Conservation (phyloP, 345 rosid species). For the Linum tenue region DNA sequence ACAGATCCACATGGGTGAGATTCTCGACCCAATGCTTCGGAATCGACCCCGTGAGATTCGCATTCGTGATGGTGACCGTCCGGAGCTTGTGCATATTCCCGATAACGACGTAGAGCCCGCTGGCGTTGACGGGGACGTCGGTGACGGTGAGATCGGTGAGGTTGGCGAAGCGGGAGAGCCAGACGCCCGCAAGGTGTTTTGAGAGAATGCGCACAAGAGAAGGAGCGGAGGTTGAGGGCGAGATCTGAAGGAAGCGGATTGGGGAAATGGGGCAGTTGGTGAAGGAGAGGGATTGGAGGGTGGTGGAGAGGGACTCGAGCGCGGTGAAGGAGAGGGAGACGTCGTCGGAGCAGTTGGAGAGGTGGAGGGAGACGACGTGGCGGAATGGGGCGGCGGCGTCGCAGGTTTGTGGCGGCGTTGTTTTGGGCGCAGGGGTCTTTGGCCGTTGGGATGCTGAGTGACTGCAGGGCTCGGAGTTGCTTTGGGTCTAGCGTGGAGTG, state of each 20-base stretch:
- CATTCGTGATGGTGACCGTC: slow-evolving; percentile 54
- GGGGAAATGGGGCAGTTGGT: slow-evolving; percentile 52
- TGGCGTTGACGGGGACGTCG: slow-evolving; percentile 43
- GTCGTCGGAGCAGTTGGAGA: slow-evolving; percentile 67
- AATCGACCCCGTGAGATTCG: slow-evolving; percentile 55
- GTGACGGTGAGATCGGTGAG: slow-evolving; percentile 69
- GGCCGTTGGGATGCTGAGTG: slow-evolving; percentile 57
- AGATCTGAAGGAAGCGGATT: slow-evolving; percentile 51
- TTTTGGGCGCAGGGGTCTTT: slow-evolving; percentile 51
- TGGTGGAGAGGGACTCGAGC: slow-evolving; percentile 55
- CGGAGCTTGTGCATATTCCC: slow-evolving; percentile 54
- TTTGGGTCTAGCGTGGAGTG: slow-evolving; percentile 68
- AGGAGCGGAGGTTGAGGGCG: slow-evolving; percentile 46
- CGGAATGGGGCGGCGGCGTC: slow-evolving; percentile 62
- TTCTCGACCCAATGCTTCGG: slow-evolving; percentile 42
- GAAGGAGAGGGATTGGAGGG: slow-evolving; percentile 65
- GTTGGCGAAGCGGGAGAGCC: slow-evolving; percentile 61
- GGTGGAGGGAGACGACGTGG: slow-evolving; percentile 57
- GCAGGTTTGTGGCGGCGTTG: slow-evolving; percentile 41
- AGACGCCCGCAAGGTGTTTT: slow-evolving; percentile 64
- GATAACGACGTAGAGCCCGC: slow-evolving; percentile 66
- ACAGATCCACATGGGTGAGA: slow-evolving; percentile 70
- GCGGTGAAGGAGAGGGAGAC: slow-evolving; percentile 49
- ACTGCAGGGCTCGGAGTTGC: slow-evolving; percentile 60
- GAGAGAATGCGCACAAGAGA: slow-evolving; percentile 50